These are phyloP conservation scores for Striga hermonthica DNA, from an alignment of 305 asterid species.

Conservation along the genomic window DNA sequence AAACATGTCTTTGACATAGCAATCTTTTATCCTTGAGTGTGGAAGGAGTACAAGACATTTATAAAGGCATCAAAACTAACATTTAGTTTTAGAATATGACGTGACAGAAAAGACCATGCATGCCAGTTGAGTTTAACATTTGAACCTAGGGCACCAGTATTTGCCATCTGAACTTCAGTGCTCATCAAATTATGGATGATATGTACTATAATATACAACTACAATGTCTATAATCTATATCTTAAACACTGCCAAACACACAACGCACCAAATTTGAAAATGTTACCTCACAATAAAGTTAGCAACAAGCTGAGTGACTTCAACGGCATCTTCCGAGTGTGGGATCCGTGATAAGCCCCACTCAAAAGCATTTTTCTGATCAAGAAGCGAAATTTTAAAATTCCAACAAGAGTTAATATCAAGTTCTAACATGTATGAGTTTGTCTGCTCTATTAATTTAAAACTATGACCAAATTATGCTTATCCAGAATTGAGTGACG, in stretches of 20 bases:
- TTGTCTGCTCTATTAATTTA: slow-evolving; percentile 16
- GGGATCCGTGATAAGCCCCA: no score
- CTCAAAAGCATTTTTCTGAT: no score
- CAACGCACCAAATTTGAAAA: slow-evolving; percentile 10
- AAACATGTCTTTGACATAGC: slow-evolving; percentile 13
- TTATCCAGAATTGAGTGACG: no score
- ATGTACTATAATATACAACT: neutral
- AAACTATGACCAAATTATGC: neutral
- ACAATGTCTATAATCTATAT: neutral
- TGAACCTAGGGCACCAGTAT: neutral
- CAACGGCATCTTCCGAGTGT: no score
- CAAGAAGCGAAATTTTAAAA: no score
- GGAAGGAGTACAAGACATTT: neutral
- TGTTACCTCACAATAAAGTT: slow-evolving; percentile 40
- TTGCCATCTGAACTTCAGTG: neutral
- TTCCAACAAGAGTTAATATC: no score
- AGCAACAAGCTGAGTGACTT: no score
- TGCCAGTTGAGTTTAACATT: neutral
- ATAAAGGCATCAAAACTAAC: no score
- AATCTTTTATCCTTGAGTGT: neutral
- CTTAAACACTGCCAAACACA: slow-evolving; percentile 12
- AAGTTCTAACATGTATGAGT: slow-evolving; percentile 4
- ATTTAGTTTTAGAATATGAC: no score
- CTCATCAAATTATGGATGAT: neutral
- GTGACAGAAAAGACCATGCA: neutral